Evolutionary conservation across 495 filamentous ascomycete genomes (phyloP).

Genomic region (Massariosphaeria phaeospora): DNA sequence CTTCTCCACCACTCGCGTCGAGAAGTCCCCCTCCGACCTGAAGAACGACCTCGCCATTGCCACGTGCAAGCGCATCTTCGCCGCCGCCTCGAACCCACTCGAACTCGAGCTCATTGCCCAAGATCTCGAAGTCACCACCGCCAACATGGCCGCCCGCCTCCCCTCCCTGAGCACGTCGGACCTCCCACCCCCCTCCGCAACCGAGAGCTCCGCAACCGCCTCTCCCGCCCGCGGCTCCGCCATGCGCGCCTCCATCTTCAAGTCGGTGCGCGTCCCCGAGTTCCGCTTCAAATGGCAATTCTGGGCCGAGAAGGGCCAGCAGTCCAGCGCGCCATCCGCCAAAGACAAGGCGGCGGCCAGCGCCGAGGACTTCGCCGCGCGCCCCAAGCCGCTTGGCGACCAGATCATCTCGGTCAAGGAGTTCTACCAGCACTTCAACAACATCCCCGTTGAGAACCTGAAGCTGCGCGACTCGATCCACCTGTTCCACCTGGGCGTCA

Average conservation of each 20-base stretch:
- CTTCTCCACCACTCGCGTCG: not conserved
- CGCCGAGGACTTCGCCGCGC: constrained; percentile 16
- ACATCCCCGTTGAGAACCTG: constrained; percentile 71
- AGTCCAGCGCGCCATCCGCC: not conserved
- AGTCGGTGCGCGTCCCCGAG: constrained; percentile 49
- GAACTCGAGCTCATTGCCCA: constrained; percentile 1
- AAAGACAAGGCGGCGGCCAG: constrained; percentile 6
- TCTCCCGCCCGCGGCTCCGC: constrained; percentile 41
- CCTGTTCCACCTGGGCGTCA: constrained; percentile 80
- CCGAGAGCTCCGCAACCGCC: constrained; percentile 30
- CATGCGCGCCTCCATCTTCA: constrained; percentile 41
- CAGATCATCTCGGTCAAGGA: constrained; percentile 67
- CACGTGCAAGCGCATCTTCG: constrained; percentile 16
- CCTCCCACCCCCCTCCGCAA: constrained; percentile 26
- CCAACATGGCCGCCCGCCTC: constrained; percentile 25
- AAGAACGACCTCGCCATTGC: constrained; percentile 11
- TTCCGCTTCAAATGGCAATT: constrained; percentile 55
- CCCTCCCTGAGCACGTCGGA: constrained; percentile 25
- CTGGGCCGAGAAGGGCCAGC: constrained; percentile 51
- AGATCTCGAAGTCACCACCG: not conserved
- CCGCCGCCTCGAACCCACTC: constrained; percentile 6
- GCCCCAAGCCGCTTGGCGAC: constrained; percentile 65
- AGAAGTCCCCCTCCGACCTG: constrained; percentile 1
- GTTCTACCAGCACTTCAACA: constrained; percentile 89
- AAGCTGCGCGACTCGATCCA: constrained; percentile 78